Base-by-base conservation (phyloP, 2,329 filamentous ascomycete species). In the Paramyrothecium roridum region DNA sequence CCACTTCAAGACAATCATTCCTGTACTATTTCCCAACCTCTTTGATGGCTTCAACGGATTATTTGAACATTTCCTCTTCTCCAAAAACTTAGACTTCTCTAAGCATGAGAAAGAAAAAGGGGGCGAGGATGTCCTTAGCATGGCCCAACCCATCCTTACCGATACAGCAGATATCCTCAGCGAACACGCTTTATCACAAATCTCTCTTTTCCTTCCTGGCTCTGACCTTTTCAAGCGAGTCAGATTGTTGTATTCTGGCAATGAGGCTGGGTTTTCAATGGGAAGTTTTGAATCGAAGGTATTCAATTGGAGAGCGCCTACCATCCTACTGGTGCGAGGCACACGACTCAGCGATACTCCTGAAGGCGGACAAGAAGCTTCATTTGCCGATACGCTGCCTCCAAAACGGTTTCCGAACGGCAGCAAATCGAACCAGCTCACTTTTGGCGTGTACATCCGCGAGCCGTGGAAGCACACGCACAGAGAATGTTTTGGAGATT, bases 31-130 rank as follows among this genome's bases (percentile, higher is more conserved):
- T 52, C 87, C 88, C 1, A 85, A 84, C 62, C 71, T 92, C 1
- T 90, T 92, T 65, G 75, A 81, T 53, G 85, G 87, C 0, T 80
- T 91, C 59, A 84, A 82, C 58, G 79, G 85, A 1, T 73, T 92
- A 1, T 91, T 91, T 66, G 87, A 90, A 60, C 86, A 87, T 65
- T 91, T 92, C 61, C 78, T 91, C 23, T 92, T 91, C 63, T 88
- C 86, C 23, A 88, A 86, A 63, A 86, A 87, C 59, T 75, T 91
- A 21, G 84, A 90, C 61, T 81, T 90, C 52, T 83, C 82, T 3
- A 85, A 81, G 64, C 76, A 73, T 48, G 79, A 77, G 45, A 57
- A 60, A 43, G 60, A 59, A 46, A 58, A 55, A 52, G 59, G 53
- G 30, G 55, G 59, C 33, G 58, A 53, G 40, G 57, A 57, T 19